These are phyloP conservation scores for Chlamydomonas schloesseri DNA, from an alignment of 139 green algal species.

Conservation along the genomic window DNA sequence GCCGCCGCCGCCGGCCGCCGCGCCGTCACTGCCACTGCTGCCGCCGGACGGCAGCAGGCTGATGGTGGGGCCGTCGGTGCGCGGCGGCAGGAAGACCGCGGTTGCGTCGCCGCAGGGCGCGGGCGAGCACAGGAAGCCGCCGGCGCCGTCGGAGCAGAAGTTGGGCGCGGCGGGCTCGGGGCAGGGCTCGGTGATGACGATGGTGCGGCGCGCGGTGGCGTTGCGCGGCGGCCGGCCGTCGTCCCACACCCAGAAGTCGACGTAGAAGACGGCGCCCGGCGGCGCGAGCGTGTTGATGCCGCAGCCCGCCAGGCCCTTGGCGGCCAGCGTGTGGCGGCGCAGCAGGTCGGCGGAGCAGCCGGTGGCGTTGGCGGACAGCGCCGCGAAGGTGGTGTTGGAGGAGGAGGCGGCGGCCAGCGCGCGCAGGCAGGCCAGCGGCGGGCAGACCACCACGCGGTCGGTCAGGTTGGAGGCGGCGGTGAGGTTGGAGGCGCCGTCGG, in stretches of 20 bases:
- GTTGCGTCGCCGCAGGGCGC: not conserved
- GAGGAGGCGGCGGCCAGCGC: not conserved
- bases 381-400: not conserved
- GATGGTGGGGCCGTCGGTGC: not conserved
- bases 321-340: conserved; percentile 40
- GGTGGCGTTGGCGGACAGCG: not conserved
- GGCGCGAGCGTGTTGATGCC: conserved; percentile 47
- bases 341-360: conserved; percentile 51
- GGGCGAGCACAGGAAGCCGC: conserved; percentile 25
- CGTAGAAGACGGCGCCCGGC: conserved; percentile 54
- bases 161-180: not conserved
- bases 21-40: not conserved
- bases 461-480: conserved; percentile 33
- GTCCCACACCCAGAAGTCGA: conserved; percentile 69
- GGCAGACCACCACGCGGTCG: conserved; percentile 59
- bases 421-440: conserved; percentile 46
- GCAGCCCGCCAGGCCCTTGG: conserved; percentile 62
- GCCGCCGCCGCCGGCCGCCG: not conserved
- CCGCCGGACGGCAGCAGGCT: conserved; percentile 12
- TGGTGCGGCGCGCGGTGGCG: conserved; percentile 34
- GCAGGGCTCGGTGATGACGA: conserved; percentile 41
- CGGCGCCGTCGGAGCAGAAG: conserved; percentile 31
- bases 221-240: conserved; percentile 44
- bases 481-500: too few relatives aligned
- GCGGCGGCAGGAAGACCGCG: not conserved